phyloP scores from a whole-genome alignment of 1,139 yeast genomes.

The Eremothecium cymbalariae region DNA sequence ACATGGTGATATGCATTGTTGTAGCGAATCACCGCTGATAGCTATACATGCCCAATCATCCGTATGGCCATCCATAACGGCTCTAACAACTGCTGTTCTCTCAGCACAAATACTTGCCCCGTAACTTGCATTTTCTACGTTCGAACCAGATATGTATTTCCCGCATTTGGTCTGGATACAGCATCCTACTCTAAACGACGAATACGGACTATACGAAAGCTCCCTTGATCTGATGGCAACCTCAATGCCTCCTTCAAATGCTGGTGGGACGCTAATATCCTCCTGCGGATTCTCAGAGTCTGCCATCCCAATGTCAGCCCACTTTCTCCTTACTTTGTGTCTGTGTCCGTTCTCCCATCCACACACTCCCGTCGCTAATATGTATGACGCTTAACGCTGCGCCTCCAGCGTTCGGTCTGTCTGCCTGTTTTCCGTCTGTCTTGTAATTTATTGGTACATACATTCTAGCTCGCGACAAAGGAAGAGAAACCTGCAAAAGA shows the following conservation, averaged over 20 bases:
- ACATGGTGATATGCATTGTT: conserved; percentile 69
- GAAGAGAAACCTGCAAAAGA: too few relatives aligned
- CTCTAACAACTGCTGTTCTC: conserved; percentile 64
- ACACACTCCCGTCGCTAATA: too few relatives aligned
- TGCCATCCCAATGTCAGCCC: too few relatives aligned
- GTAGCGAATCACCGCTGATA: conserved; percentile 56
- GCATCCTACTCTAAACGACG: conserved; percentile 84
- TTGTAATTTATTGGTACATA: too few relatives aligned
- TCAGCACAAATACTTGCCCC: conserved; percentile 92
- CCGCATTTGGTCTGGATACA: conserved; percentile 50
- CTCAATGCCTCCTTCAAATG: background rate
- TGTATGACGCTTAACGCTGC: too few relatives aligned
- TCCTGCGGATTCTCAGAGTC: too few relatives aligned
- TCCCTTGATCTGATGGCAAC: conserved; percentile 40
- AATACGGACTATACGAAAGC: conserved; percentile 70
- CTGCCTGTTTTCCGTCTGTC: too few relatives aligned
- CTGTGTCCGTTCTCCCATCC: too few relatives aligned
- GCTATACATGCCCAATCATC: conserved; percentile 35
- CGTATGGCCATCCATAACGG: conserved; percentile 40
- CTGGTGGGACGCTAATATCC: background rate
- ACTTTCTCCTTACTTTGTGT: too few relatives aligned
- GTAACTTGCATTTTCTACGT: conserved; percentile 87
- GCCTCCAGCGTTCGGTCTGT: background rate
- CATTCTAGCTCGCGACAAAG: too few relatives aligned
- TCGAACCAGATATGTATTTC: conserved; percentile 59